Evolutionary conservation across 2,329 filamentous ascomycete species (phyloP), one percentile per base, ranked within the genome.

Genomic region (Fusarium sp.): DNA sequence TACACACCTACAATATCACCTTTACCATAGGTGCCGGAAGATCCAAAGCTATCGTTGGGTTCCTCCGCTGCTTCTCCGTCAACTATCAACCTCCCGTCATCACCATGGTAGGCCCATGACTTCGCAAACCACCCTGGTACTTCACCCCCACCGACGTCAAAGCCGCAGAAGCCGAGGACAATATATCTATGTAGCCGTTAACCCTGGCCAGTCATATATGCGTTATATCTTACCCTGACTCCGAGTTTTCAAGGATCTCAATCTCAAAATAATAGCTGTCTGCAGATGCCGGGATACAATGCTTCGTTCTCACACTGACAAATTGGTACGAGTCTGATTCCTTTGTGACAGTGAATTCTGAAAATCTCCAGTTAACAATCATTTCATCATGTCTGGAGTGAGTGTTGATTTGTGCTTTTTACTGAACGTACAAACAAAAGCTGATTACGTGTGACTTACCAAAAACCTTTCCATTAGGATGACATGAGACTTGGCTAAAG

Each of bases 1-100:
- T 47, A 46, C 6, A 18, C 32, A 6, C 56, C 56, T 34, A 53
- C 29, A 7, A 38, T 2, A 5, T 53, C 46, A 8, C 18, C 38
- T 8, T 29, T 1, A 2, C 16, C 46, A 11, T 52, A 58, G 3
- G 18, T 16, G 3, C 52, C 11, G 2, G 18, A 20, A 8, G 11
- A 18, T 10, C 25, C 25, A 10, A 27, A 27, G 25, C 3, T 27
- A 2, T 27, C 25, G 1, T 51, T n/a, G 3, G 5, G 44, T 12
- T 11, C 5, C 7, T 7, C 8, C 4, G 20, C 0, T 3, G 20
- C 8, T 3, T 32, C 18, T 5, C 8, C 10, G 10, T 11, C 12
- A 6, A 52, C 5, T 20, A 8, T 22, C 1, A 58, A 22, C 2
- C 9, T 15, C 3, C 27, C 38, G 11, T 45, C 10, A 22, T 53